A percentile compares a stretch with the other conserved stretches of the same genome.
Evolutionary conservation across 768 basidiomycete genomes (phyloP).

Genomic region (Leccinum ochraceum): DNA sequence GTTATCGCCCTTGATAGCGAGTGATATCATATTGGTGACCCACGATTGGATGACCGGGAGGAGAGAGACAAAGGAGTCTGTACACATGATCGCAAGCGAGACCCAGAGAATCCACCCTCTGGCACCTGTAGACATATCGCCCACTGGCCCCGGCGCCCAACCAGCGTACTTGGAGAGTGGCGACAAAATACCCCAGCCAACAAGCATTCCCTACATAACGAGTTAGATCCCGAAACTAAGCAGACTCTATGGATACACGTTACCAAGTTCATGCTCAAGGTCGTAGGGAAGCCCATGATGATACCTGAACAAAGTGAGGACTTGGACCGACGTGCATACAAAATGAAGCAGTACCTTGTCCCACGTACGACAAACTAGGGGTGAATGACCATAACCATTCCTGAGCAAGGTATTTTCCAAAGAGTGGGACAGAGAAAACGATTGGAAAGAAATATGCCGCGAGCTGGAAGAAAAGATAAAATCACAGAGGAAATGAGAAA

Average conservation of each 20-base stretch:
- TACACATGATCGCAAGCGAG: constrained; percentile 93
- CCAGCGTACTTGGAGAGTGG: constrained; percentile 78
- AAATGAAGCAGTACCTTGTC: constrained; percentile 59
- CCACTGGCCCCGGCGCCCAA: constrained; percentile 94
- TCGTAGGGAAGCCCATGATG: constrained; percentile 97
- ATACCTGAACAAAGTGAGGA: constrained; percentile 55
- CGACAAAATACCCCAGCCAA: constrained; percentile 93
- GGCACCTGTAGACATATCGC: constrained; percentile 85
- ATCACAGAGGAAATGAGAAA: constrained; percentile 3
- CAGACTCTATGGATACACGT: constrained; percentile 20
- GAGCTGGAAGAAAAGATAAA: constrained; percentile 47
- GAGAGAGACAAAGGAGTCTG: constrained; percentile 86
- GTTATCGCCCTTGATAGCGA: constrained; percentile 27
- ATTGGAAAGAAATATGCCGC: constrained; percentile 89
- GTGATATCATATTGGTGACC: constrained; percentile 35
- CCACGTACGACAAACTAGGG: constrained; percentile 88
- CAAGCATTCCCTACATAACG: constrained; percentile 79
- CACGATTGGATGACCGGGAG: constrained; percentile 70
- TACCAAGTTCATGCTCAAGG: constrained; percentile 89
- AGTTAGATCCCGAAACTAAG: constrained; percentile 5
- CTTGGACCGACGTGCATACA: neutral
- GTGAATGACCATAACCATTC: constrained; percentile 95
- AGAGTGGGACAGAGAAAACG: constrained; percentile 82
- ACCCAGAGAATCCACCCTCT: constrained; percentile 98
- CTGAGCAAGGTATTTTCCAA: constrained; percentile 78